These are phyloP conservation scores for Anthracocystis setariae DNA, from an alignment of 1,284 basidiomycete species.

Conservation along the genomic window DNA sequence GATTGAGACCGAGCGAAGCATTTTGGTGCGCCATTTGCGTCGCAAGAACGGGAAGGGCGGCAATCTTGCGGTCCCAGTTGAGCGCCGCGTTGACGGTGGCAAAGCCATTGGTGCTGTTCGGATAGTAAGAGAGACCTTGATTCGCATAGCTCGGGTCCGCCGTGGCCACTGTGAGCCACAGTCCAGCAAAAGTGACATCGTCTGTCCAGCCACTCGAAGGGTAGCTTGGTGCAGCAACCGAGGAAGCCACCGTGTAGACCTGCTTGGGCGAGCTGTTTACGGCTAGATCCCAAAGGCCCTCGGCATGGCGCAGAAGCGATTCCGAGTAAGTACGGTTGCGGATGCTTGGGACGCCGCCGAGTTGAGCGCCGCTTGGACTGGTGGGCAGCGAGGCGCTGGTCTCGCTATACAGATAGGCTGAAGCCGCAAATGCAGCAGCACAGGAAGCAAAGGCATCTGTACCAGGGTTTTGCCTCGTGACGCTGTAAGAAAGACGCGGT, in stretches of 20 bases:
- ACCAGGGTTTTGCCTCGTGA: conserved; percentile 81
- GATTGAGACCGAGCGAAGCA: conserved; percentile 74
- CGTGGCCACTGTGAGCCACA: conserved; percentile 80
- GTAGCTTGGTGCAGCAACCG: conserved; percentile 76
- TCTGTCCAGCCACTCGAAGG: conserved; percentile 74
- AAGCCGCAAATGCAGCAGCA: conserved; percentile 85
- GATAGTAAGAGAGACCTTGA: conserved; percentile 76
- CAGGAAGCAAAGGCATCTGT: conserved; percentile 86
- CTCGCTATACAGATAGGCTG: conserved; percentile 78
- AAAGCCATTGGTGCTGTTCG: conserved; percentile 72
- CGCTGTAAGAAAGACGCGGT: conserved; percentile 78
- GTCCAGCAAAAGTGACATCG: conserved; percentile 74
- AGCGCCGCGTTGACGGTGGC: conserved; percentile 74
- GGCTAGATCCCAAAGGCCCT: conserved; percentile 78
- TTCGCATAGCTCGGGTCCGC: conserved; percentile 74
- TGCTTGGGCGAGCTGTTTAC: conserved; percentile 70
- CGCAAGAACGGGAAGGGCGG: conserved; percentile 80
- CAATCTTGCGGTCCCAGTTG: conserved; percentile 88
- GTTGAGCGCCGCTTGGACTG: conserved; percentile 14
- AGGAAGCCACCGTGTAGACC: conserved; percentile 74
- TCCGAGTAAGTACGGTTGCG: conserved; percentile 78
- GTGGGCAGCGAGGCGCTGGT: conserved; percentile 26
- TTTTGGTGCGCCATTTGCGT: conserved; percentile 69
- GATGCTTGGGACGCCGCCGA: conserved; percentile 44
- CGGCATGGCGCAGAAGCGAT: conserved; percentile 78